A percentile compares a stretch with the other conserved stretches of the same genome.
Conservation (phyloP, 345 rosid species). For the Citrus unshiu region DNA sequence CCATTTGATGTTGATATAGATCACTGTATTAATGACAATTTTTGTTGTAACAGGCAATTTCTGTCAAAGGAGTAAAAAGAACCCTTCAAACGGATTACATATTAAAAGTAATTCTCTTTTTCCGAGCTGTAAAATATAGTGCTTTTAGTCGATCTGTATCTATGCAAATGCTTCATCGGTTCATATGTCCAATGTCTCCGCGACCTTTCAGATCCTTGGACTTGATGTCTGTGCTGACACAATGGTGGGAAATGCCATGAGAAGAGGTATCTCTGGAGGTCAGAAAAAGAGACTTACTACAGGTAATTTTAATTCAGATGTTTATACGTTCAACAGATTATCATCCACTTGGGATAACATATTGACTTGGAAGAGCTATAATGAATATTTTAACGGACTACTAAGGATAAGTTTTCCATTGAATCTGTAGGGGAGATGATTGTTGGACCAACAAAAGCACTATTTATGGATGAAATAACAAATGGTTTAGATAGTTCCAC, state of each 20-base stretch:
- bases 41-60: not conserved
- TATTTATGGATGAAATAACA: conserved; percentile 57
- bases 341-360: no score
- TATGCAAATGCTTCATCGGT: not conserved
- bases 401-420: not conserved
- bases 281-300: conserved; percentile 35
- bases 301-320: conserved; percentile 7
- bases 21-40: not conserved
- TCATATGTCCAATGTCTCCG: not conserved
- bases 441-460: conserved; percentile 40
- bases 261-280: conserved; percentile 36
- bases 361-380: not conserved
- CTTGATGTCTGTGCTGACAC: conserved; percentile 32
- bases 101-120: not conserved
- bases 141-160: not conserved
- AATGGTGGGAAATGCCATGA: conserved; percentile 34
- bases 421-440: conserved; percentile 35
- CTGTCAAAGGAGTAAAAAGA: not conserved
- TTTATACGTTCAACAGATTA: not conserved
- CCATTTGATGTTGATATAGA: no score
- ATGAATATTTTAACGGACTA: not conserved
- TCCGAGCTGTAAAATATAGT: not conserved
- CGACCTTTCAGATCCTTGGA: conserved; percentile 32
- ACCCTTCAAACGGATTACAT: conserved; percentile 2
- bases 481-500: conserved; percentile 54